Conservation (phyloP, 2,329 filamentous ascomycete species). For the Thermomyces lanuginosus region DNA sequence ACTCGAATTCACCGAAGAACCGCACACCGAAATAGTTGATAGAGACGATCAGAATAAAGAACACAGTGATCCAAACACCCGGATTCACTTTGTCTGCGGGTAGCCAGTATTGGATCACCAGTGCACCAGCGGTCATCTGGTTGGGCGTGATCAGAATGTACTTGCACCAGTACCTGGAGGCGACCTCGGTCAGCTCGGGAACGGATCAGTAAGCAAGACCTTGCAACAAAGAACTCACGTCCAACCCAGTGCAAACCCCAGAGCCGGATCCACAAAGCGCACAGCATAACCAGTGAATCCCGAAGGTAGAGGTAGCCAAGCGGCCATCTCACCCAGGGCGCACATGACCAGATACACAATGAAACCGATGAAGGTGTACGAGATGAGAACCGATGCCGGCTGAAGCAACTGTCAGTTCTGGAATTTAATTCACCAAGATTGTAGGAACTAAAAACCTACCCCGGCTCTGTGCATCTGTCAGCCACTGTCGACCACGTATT, state of each 20-base stretch:
- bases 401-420: constrained; percentile 6
- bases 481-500: too few relatives aligned
- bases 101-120: constrained; percentile 49
- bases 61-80: constrained; percentile 44
- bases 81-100: constrained; percentile 32
- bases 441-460: constrained; percentile 9
- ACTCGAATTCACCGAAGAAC: constrained; percentile 46
- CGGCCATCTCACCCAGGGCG: constrained; percentile 67
- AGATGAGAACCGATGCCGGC: constrained; percentile 28
- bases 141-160: constrained; percentile 40
- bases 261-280: constrained; percentile 62
- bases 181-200: constrained; percentile 6
- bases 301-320: constrained; percentile 60
- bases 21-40: constrained; percentile 43
- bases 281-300: constrained; percentile 71
- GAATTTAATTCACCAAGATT: constrained; percentile 19
- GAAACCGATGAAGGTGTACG: constrained; percentile 28
- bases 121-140: constrained; percentile 37
- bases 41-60: constrained; percentile 37
- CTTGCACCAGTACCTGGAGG: constrained; percentile 42
- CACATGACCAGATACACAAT: constrained; percentile 71
- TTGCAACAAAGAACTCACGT: constrained; percentile 30
- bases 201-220: constrained; percentile 2
- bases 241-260: constrained; percentile 59
- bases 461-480: constrained; percentile 5